phyloP scores from a whole-genome alignment of 2,329 filamentous ascomycete genomes.

The Penicillium capsulatum region DNA sequence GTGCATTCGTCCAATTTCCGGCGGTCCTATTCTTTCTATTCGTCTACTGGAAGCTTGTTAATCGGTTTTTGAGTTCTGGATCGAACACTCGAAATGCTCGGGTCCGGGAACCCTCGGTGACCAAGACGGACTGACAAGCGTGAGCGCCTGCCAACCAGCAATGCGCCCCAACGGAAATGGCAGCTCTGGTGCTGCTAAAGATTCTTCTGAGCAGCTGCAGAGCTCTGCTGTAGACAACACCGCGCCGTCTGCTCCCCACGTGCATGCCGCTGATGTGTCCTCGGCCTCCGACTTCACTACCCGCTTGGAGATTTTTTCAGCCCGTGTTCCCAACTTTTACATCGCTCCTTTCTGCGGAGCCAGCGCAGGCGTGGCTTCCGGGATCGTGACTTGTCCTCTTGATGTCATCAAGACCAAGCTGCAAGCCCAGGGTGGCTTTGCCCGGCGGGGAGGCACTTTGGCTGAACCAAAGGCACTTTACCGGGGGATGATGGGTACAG shows the following conservation, averaged over 20 bases:
- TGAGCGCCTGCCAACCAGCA: conserved; percentile 33
- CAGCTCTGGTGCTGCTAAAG: conserved; percentile 32
- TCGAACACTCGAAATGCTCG: conserved; percentile 40
- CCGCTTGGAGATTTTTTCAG: conserved; percentile 42
- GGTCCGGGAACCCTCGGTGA: conserved; percentile 42
- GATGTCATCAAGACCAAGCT: conserved; percentile 99
- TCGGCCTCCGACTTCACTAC: conserved; percentile 29
- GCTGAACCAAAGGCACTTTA: conserved; percentile 60
- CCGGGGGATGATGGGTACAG: conserved; percentile 81
- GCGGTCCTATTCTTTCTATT: neutral
- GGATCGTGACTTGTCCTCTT: conserved; percentile 90
- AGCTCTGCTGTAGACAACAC: conserved; percentile 21
- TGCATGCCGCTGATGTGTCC: conserved; percentile 27
- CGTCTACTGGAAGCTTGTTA: conserved; percentile 11
- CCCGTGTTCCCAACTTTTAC: conserved; percentile 51
- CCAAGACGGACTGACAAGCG: conserved; percentile 37
- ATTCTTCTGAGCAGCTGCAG: conserved; percentile 28
- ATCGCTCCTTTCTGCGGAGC: conserved; percentile 85
- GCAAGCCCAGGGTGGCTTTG: conserved; percentile 87
- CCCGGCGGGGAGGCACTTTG: conserved; percentile 40
- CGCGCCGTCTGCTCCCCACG: conserved; percentile 23
- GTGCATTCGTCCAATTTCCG: neutral
- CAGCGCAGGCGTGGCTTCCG: conserved; percentile 84
- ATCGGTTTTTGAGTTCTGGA: conserved; percentile 35
- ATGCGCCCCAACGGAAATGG: conserved; percentile 46